phyloP scores from a whole-genome alignment of 768 basidiomycete species.

The Xerocomellus dryophilus region DNA sequence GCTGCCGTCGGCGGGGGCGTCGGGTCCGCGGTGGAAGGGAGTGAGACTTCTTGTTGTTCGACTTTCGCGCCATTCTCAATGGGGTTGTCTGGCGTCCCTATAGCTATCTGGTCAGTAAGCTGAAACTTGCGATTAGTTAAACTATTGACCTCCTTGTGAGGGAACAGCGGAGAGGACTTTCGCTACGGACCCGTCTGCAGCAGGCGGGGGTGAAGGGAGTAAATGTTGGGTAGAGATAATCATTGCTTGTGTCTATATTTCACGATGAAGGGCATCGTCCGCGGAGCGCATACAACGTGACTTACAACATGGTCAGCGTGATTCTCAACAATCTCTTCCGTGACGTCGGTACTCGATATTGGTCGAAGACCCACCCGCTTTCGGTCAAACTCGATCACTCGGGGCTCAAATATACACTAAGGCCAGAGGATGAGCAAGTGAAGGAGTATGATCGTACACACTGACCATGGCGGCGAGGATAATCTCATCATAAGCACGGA shows the following conservation, averaged over 20 bases:
- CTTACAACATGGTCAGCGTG: slow-evolving; percentile 52
- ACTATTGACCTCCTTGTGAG: slow-evolving; percentile 26
- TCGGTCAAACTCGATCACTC: slow-evolving; percentile 84
- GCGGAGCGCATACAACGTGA: not conserved
- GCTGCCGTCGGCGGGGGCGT: slow-evolving; percentile 27
- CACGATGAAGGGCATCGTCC: slow-evolving; percentile 1
- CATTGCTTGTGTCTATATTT: slow-evolving; percentile 82
- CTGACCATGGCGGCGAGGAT: slow-evolving; percentile 91
- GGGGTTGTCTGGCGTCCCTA: slow-evolving; percentile 24
- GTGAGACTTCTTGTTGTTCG: slow-evolving; percentile 35
- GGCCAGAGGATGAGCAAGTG: not conserved
- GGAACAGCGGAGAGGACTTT: slow-evolving; percentile 23
- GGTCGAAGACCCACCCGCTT: slow-evolving; percentile 55
- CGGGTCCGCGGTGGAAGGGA: slow-evolving; percentile 33
- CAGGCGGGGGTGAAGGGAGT: slow-evolving; percentile 40
- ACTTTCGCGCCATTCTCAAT: slow-evolving; percentile 29
- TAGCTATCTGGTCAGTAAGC: not conserved
- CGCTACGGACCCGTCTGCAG: slow-evolving; percentile 24
- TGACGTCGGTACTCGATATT: slow-evolving; percentile 55
- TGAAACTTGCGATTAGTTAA: not conserved
- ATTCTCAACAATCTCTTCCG: slow-evolving; percentile 71
- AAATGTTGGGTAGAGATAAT: slow-evolving; percentile 85
- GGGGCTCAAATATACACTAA: slow-evolving; percentile 91
- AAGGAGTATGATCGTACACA: slow-evolving; percentile 2
- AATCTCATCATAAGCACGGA: slow-evolving; percentile 92